These are phyloP conservation scores for Boletus pseudo-olivaceus DNA, from an alignment of 768 basidiomycete species.

Conservation along the genomic window DNA sequence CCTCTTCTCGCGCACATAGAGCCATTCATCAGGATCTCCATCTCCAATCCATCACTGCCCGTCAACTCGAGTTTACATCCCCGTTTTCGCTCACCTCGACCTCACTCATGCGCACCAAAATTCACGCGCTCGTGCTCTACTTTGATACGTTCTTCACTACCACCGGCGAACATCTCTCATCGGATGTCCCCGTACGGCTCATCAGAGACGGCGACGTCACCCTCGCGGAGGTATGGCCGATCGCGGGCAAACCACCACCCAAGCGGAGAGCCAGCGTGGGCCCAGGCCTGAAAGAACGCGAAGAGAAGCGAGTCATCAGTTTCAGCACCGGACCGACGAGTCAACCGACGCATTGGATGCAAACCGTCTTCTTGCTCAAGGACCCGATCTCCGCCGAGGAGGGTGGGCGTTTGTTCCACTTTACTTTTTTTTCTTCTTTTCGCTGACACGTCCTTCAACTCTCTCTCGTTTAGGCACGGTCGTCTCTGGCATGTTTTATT, in stretches of 20 bases:
- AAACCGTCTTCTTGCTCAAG: constrained; percentile 82
- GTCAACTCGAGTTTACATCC: constrained; percentile 77
- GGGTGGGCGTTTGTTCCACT: constrained; percentile 43
- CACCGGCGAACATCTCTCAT: constrained; percentile 50
- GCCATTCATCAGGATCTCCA: constrained; percentile 61
- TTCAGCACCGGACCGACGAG: constrained; percentile 92
- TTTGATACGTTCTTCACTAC: constrained; percentile 92
- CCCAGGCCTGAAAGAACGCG: constrained; percentile 40
- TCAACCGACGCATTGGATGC: constrained; percentile 94
- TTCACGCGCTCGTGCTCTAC: constrained; percentile 82
- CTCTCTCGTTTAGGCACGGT: constrained; percentile 50
- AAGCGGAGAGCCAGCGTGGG: constrained; percentile 58
- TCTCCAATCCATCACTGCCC: constrained; percentile 56
- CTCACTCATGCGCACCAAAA: constrained; percentile 55
- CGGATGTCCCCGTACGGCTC: constrained; percentile 50
- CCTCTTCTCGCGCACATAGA: background rate
- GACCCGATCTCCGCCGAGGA: constrained; percentile 75
- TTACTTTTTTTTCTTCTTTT: background rate
- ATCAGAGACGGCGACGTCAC: constrained; percentile 55
- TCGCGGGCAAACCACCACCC: constrained; percentile 61
- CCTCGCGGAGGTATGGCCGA: constrained; percentile 78
- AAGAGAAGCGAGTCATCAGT: constrained; percentile 46
- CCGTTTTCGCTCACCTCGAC: constrained; percentile 71
- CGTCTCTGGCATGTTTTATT: constrained; percentile 78
- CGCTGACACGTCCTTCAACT: background rate